Conservation (phyloP, 225 moss, liverwort and hornwort genomes). For the Antitrichia curtipendula region DNA sequence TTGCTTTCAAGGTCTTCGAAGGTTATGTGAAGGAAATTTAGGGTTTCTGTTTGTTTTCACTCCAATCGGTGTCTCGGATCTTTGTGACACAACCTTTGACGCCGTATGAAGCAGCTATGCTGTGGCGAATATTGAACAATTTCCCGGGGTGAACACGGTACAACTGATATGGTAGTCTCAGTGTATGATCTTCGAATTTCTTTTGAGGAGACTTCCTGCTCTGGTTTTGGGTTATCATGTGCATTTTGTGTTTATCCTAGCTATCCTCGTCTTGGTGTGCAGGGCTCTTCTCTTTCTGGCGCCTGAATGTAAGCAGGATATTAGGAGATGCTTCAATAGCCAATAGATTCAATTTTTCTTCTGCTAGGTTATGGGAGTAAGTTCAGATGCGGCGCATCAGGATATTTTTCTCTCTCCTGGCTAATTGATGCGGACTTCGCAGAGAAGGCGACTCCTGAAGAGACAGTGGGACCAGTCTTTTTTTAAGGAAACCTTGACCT, state of each 20-base stretch:
- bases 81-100: not conserved
- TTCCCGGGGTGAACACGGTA: not conserved
- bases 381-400: not conserved
- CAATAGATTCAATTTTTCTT: not conserved
- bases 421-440: not conserved
- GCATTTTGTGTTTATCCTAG: not conserved
- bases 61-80: not conserved
- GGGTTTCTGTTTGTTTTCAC: not conserved
- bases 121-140: not conserved
- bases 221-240: not conserved
- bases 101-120: not conserved
- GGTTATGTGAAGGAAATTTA: not conserved
- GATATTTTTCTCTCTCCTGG: not conserved
- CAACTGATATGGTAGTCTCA: not conserved
- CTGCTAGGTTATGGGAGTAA: not conserved
- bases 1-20: not conserved
- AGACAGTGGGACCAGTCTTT: not conserved
- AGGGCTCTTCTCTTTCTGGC: slow-evolving; percentile 1
- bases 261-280: not conserved
- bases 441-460: not conserved
- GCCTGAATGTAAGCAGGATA: not conserved
- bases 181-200: not conserved
- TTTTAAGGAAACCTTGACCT: not conserved
- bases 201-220: not conserved
- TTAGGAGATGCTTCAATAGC: not conserved